These are phyloP conservation scores for Cydonia oblonga DNA, from an alignment of 331 rosid species.

Conservation along the genomic window DNA sequence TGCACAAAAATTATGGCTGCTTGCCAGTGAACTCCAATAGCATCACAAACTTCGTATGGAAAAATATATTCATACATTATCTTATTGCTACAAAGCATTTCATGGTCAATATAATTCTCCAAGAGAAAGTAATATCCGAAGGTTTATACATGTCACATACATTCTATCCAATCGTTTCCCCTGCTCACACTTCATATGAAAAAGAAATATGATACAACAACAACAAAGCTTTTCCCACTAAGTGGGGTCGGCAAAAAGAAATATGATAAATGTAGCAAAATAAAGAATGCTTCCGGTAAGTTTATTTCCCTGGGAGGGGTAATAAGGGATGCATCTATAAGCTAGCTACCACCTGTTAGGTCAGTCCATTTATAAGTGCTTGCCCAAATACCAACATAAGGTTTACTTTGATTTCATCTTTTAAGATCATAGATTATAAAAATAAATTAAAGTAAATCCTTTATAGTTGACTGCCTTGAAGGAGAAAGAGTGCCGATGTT, in stretches of 20 bases:
- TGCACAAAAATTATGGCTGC: neutral
- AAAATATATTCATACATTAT: neutral
- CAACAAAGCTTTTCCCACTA: too few species aligned
- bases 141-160: neutral
- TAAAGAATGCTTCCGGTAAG: neutral
- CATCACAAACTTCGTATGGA: neutral
- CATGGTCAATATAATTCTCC: neutral
- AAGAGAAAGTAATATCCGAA: neutral
- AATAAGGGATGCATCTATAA: neutral
- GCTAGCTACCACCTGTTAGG: neutral
- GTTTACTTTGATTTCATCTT: neutral
- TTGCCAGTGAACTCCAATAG: neutral
- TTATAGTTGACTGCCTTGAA: neutral
- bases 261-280: neutral
- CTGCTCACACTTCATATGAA: neutral
- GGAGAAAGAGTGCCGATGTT: neutral
- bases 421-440: neutral
- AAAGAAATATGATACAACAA: neutral
- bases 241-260: too few species aligned
- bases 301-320: neutral
- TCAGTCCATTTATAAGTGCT: neutral
- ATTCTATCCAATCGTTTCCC: neutral
- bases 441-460: neutral
- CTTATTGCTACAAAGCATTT: neutral
- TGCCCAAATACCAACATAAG: neutral